Evolutionary conservation across 345 rosid species (phyloP).

Genomic region (Eucalyptus curtisii): DNA sequence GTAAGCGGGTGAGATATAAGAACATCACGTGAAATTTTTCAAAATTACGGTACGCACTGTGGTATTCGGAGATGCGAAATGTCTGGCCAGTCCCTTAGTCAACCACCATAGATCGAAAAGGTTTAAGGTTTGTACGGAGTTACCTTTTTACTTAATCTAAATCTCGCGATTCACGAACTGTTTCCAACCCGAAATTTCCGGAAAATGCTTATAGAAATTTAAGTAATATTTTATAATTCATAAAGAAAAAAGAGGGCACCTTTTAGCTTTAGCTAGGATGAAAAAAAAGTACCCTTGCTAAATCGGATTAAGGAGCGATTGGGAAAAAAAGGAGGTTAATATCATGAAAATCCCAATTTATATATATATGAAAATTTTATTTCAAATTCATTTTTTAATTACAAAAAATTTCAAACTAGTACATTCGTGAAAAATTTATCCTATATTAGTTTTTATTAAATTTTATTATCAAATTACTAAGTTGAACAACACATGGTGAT

Average conservation of each 20-base stretch:
- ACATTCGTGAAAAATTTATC: accelerated
- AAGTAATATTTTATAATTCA: background rate
- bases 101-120: background rate
- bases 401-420: accelerated
- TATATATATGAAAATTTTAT: too few species aligned
- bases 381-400: accelerated
- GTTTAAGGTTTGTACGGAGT: background rate
- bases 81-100: background rate
- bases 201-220: background rate
- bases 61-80: background rate
- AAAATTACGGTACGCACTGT: background rate
- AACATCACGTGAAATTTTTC: background rate
- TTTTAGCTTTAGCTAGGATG: background rate
- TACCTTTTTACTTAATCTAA: background rate
- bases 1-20: accelerated
- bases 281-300: background rate
- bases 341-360: too few species aligned
- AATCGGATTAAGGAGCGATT: background rate
- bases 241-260: background rate
- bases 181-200: background rate
- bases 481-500: accelerated
- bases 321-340: background rate
- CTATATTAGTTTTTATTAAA: too few species aligned
- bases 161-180: background rate
- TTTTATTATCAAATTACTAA: accelerated